A percentile compares a stretch with the other conserved stretches of the same genome.
phyloP scores from a whole-genome alignment of 2,329 filamentous ascomycete species.

The Phyllosticta citrichinensis region DNA sequence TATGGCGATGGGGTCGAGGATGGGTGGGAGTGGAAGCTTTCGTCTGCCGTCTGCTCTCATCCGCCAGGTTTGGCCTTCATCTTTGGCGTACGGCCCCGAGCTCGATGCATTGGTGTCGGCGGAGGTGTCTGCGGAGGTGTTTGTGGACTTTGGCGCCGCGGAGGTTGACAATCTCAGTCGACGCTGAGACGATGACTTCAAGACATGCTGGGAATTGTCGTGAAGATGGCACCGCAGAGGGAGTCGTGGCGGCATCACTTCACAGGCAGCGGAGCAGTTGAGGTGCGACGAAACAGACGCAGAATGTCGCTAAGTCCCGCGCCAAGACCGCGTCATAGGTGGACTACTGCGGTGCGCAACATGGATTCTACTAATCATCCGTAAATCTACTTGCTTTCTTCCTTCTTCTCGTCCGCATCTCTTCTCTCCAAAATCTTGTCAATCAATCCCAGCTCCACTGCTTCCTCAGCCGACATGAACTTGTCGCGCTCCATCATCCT shows the following conservation, averaged over 20 bases:
- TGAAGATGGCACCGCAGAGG: background rate
- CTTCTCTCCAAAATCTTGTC: slow-evolving; percentile 73
- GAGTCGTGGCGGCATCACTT: slow-evolving; percentile 2
- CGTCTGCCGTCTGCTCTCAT: slow-evolving; percentile 23
- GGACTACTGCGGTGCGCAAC: background rate
- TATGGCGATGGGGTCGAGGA: slow-evolving; percentile 36
- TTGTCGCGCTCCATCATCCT: slow-evolving; percentile 96
- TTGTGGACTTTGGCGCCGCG: background rate
- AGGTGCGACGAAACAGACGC: background rate
- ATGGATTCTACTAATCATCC: background rate
- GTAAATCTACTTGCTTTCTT: background rate
- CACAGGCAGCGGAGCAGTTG: background rate
- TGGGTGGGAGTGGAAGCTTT: slow-evolving; percentile 37
- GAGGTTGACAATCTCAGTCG: background rate
- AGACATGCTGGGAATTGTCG: background rate
- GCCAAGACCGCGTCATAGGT: background rate
- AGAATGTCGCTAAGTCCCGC: background rate
- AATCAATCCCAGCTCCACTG: slow-evolving; percentile 79
- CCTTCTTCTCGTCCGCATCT: slow-evolving; percentile 28
- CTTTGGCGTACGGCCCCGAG: slow-evolving; percentile 6
- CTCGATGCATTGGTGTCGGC: slow-evolving; percentile 4
- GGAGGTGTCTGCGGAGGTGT: background rate
- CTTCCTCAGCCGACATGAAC: slow-evolving; percentile 83
- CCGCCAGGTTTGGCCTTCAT: slow-evolving; percentile 21
- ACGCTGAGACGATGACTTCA: background rate